Base-by-base conservation (phyloP, 495 filamentous ascomycete genomes). In the Pseudomonodictys pantanalensis region DNA sequence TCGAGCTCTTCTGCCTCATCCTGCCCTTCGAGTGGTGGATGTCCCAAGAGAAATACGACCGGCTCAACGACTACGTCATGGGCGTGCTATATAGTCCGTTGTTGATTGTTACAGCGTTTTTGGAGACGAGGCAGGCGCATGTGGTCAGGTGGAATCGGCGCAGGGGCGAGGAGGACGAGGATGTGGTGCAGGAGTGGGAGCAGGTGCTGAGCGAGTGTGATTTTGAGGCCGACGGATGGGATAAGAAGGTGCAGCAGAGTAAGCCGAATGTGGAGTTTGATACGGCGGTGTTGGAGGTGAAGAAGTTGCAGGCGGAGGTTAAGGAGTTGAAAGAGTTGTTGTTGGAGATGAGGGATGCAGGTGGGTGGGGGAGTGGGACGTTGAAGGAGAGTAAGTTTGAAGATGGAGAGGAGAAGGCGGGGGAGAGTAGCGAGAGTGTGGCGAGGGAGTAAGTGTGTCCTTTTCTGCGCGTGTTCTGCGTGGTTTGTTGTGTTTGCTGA, bases 11-110 rank as follows among this genome's bases (percentile, higher is more conserved):
- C 65, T 76, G 80, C 43, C 74, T 97, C 2, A 78, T 90, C 47
- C 64, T 91, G 1, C 91, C 91, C 29, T 86, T 97, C 52, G 93
- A 97, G 76, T 98, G 95, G 95, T 97, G 93, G 95, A 79, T 97
- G 69, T 68, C 82, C 17, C 79, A 80, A 30, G 53, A 70, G 3
- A 65, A 67, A 0, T 98, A 97, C 67, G 86, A 88, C 47, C 82
- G 77, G 18, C 71, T 97, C 24, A 98, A 97, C 69, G 87, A 96
- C 66, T 75, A 80, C 51, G 81, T 96, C 53, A 98, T 97, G 93
- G 86, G 77, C 22, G 64, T 87, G 44, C 77, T 97, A 12, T 98
- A 98, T 73, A 87, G 84, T 0, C 93, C 93, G 0, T 74, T 98
- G 4, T 79, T 98, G 5, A 62, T 96, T 1, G 73, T 92, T 7